These are phyloP conservation scores for Paraconiothyrium brasiliense DNA, from an alignment of 2,329 filamentous ascomycete species.

Conservation along the genomic window DNA sequence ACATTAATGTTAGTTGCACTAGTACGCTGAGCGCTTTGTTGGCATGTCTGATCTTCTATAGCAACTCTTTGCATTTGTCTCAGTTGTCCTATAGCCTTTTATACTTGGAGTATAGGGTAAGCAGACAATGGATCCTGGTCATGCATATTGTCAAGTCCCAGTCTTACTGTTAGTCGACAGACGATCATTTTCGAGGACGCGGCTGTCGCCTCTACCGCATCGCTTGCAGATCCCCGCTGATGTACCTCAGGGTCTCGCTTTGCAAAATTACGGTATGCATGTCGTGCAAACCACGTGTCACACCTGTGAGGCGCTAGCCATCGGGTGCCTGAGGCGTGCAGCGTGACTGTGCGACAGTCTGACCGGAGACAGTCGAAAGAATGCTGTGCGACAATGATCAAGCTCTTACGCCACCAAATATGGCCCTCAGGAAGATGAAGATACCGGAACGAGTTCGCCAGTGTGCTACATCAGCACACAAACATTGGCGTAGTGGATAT, in stretches of 20 bases:
- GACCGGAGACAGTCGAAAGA: neutral
- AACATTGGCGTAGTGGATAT: neutral
- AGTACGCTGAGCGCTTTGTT: neutral
- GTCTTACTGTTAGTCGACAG: neutral
- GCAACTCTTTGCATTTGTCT: neutral
- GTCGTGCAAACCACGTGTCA: neutral
- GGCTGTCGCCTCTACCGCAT: too few relatives aligned
- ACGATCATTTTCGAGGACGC: neutral
- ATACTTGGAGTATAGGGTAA: too few relatives aligned
- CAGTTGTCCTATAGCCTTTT: too few relatives aligned
- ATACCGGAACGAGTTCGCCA: neutral
- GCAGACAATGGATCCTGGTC: too few relatives aligned
- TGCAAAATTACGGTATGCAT: neutral
- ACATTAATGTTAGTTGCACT: neutral
- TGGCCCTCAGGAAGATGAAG: neutral
- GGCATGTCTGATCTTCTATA: neutral
- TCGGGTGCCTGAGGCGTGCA: slow-evolving; percentile 3
- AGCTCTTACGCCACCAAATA: neutral
- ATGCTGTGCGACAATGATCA: neutral
- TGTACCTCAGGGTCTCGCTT: neutral
- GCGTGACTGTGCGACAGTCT: slow-evolving; percentile 5
- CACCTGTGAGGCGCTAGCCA: neutral
- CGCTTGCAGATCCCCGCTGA: too few relatives aligned
- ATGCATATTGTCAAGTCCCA: too few relatives aligned
- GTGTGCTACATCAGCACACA: neutral